These are phyloP conservation scores for Themeda triandra DNA, from an alignment of 176 grass and related monocot species.

Conservation along the genomic window DNA sequence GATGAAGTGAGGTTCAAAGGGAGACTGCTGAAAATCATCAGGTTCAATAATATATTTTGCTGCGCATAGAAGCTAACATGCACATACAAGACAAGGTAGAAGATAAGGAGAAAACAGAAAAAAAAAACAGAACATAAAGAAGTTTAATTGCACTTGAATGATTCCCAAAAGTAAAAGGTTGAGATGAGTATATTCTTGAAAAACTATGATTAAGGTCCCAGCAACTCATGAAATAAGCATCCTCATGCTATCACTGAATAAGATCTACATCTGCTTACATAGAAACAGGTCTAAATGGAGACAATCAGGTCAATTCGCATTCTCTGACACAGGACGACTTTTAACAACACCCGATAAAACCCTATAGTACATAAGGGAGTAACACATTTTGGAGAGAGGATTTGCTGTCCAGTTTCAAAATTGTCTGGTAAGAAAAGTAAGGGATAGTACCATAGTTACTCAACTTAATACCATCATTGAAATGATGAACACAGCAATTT, in stretches of 20 bases:
- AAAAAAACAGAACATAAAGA: neutral
- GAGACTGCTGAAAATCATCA: neutral
- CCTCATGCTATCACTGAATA: neutral
- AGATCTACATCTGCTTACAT: neutral
- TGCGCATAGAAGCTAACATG: neutral
- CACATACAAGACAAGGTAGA: neutral
- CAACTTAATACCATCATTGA: neutral
- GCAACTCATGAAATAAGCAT: neutral
- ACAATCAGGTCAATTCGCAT: neutral
- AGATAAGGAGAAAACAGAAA: conserved; percentile 1
- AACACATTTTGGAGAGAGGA: neutral
- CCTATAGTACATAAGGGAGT: neutral
- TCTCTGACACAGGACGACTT: neutral
- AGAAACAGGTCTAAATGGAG: neutral
- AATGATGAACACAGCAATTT: neutral
- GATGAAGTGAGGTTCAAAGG: neutral
- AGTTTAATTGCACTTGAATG: neutral
- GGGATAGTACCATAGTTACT: neutral
- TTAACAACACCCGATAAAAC: neutral
- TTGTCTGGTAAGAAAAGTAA: neutral
- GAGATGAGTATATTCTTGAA: neutral
- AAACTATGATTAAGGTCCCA: neutral
- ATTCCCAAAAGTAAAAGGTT: neutral
- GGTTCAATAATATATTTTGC: neutral
- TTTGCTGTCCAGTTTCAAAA: neutral